Evolutionary conservation across 495 filamentous ascomycete species (phyloP).

Genomic region (Penicillium maclennaniae): DNA sequence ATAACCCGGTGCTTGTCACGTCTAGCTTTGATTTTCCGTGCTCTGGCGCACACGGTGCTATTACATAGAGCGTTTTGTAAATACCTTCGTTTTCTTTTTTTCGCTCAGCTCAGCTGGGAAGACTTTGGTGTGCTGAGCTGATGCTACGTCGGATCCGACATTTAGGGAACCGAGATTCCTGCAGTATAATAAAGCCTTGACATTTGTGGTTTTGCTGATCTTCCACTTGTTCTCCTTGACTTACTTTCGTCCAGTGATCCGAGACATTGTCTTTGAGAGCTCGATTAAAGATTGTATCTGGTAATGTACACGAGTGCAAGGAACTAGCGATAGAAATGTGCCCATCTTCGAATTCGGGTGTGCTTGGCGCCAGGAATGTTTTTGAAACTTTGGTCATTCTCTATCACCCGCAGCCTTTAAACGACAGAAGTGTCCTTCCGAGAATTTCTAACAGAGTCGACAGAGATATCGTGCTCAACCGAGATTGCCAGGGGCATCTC

Average conservation of each 20-base stretch:
- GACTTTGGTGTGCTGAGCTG: slow-evolving; percentile 4
- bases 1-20: slow-evolving; percentile 19
- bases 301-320: not conserved
- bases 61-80: slow-evolving; percentile 33
- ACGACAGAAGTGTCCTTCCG: slow-evolving; percentile 6
- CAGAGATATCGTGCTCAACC: slow-evolving; percentile 35
- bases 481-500: slow-evolving; percentile 26
- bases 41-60: slow-evolving; percentile 22
- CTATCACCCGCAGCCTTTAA: not conserved
- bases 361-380: not conserved
- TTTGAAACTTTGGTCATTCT: not conserved
- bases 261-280: slow-evolving; percentile 43
- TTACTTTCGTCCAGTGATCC: slow-evolving; percentile 55
- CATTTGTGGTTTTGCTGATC: not conserved
- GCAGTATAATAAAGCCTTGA: not conserved
- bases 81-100: slow-evolving; percentile 21
- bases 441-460: slow-evolving; percentile 11
- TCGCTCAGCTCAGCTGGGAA: slow-evolving; percentile 9
- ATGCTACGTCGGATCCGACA: slow-evolving; percentile 7
- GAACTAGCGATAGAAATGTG: not conserved
- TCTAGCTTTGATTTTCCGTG: slow-evolving; percentile 1
- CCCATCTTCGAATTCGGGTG: not conserved
- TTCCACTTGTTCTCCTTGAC: slow-evolving; percentile 40
- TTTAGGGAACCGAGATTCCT: not conserved
- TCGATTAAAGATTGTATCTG: not conserved